These are phyloP conservation scores for Populus alba DNA, from an alignment of 345 rosid genomes.

Conservation along the genomic window DNA sequence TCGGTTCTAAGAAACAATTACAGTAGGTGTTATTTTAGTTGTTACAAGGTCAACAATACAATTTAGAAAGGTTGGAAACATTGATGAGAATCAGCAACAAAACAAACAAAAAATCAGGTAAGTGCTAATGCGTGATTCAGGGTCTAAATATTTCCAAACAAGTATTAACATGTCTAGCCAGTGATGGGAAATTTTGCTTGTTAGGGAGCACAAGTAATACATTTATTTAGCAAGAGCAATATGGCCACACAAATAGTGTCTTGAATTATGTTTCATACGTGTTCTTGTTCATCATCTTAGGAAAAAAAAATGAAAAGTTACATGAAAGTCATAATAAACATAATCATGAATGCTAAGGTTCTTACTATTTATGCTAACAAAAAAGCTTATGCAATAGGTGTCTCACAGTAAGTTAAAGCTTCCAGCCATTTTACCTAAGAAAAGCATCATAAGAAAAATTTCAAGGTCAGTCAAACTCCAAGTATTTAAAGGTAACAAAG, in stretches of 20 bases:
- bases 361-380: constrained; percentile 74
- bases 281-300: background rate
- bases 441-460: constrained; percentile 8
- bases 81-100: no score
- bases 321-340: background rate
- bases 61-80: no score
- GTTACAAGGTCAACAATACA: no score
- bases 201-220: background rate
- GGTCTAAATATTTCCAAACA: background rate
- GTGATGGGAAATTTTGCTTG: background rate
- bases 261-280: background rate
- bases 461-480: background rate
- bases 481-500: no score
- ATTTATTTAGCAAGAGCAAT: background rate
- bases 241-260: background rate
- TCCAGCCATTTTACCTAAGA: constrained; percentile 77
- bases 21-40: no score
- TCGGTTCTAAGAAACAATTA: no score
- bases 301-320: background rate
- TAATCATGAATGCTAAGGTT: constrained; percentile 9
- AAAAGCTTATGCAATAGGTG: constrained; percentile 74
- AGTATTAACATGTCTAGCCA: background rate
- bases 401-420: constrained; percentile 59
- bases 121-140: background rate
- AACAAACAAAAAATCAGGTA: no score